Base-by-base conservation (phyloP, 805 yeast species). In the Metschnikowia kunwiensis region DNA sequence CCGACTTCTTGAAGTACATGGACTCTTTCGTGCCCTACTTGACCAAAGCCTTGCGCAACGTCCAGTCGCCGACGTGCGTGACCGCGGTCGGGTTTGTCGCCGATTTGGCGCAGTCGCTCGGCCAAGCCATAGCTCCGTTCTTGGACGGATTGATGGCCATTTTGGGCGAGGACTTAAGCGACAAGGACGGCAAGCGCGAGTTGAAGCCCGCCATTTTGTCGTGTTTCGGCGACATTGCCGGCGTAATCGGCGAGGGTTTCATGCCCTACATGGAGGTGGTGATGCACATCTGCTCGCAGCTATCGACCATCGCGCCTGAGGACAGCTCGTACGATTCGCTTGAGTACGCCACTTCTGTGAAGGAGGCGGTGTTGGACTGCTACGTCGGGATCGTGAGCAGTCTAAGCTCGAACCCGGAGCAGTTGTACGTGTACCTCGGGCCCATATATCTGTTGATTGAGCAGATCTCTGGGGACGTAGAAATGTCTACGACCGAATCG, bases 371-470 rank as follows among this genome's bases (percentile, higher is more conserved):
- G n/a, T 71, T 93, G 50, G 97, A 93, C 60, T 88, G 96, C 24
- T 93, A 87, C 57, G 95, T 89, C 23, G 98, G 98, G 44, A 81
- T 93, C 32, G 87, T 91, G 40, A 88, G 94, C 32, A 97, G 97
- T n/a, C 62, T 86, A 52, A 79, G 77, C 42, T 82, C 75, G 36
- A 62, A 69, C 13, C 87, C 96, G 12, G 75, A 76, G 25, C 73
- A 77, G 24, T 60, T 93, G 30, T 70, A 59, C 46, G 82, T 81
- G 28, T 86, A 75, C 58, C 75, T 84, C 32, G 75, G 77, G 23
- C 75, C 80, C 30, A 80, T 91, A 30, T 81, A 88, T 63, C 75
- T 70, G 39, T 83, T 89, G 54, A 61, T 93, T 51, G 67, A 77
- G 46, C 58, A 65, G 26, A 69, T 86, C 29, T 72, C 79, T 42